Base-by-base conservation (phyloP, 495 filamentous ascomycete genomes). In the Podospora didyma region DNA sequence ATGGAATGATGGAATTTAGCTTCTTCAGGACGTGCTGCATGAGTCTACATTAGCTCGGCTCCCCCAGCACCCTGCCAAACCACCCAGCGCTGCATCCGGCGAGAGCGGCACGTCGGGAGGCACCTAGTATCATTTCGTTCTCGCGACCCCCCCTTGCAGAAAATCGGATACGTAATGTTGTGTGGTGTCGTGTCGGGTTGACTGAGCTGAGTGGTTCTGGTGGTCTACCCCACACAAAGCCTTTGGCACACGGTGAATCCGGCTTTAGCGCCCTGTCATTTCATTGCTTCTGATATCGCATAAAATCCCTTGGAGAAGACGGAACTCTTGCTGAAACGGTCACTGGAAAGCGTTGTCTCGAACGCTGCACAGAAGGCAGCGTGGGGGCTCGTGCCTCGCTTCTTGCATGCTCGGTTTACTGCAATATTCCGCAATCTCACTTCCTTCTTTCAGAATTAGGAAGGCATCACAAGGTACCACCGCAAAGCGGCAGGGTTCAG, bases 121-220 rank as follows among this genome's bases (percentile, higher is more conserved):
- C 12, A 16, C 1, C 39, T 17, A 7, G n/a, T 42, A 16, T 42
- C 39, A 42, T 16, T 14, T 42, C 1, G 12, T 42, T 42, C 12
- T 14, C n/a, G 39, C 39, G 19, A 19, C 45, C 4, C 45, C 10
- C 7, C 23, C 45, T 14, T 47, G 12, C 16, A 19, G 17, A 31
- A 46, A 54, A 46, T 37, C 42, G 34, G 41, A 54, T 54, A 65
- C 63, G 63, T 65, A 65, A 65, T 65, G 60, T n/a, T 46, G 60
- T 65, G 60, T 60, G 56, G 53, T 65, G 50, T n/a, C 10, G 17
- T 41, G 23, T 46, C 21, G 3, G 34, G 23, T 23, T 31, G 44
- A 28, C 24, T 19, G 46, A 16, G 49, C 51, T 61, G 64, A 64
- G 54, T 64, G 62, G 62, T 46, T 48, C 39, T 42, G 9, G 10